Evolutionary conservation across 345 rosid genomes (phyloP), one percentile per base, ranked within the genome.

Genomic region (Anacardium occidentale): DNA sequence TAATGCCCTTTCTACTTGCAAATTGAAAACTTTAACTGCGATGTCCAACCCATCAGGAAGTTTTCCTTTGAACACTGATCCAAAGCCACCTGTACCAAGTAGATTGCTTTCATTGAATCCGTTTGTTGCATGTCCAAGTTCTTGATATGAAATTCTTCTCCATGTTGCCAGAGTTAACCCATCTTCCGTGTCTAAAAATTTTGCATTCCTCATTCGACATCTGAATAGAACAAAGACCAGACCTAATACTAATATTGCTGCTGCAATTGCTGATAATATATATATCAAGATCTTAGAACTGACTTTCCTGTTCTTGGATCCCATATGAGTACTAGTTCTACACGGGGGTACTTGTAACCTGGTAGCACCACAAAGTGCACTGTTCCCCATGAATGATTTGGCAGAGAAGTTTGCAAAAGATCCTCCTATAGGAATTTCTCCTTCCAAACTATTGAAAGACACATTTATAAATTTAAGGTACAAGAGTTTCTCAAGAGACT

Each of bases 351-450:
- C 22, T 10, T 50, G 65, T 15, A 37, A 29, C 5, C 5, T 7
- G 0, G 42, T 18, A 1, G 70, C 1, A 34, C 74, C 72, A 58
- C 72, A 59, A 2, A 70, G 32, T 7, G 12, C 81, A 24, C 10
- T 4, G 8, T 78, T 78, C 21, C 65, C 64, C 59, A 44, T 10
- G 14, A 61, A 73, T 7, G 74, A 78, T 51, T 40, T 20, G 47
- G 60, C 57, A 0, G 72, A 55, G 26, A 78, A 48, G 54, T 55
- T 68, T 45, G 4, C 25, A 60, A 78, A 74, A n/a, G 72, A 12
- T 17, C 82, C 76, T 65, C 59, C 69, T 13, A 1, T 53, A 1
- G 73, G 82, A 65, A 74, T 52, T 63, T 77, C 78, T 62, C 82
- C 82, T 61, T 29, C 21, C 2, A 79, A 57, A 18, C n/a, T 7